Percentiles rank a stretch among this genome's conserved stretches.
Conservation (phyloP, 495 filamentous ascomycete species). For the Hypoxylon crocopeplum region DNA sequence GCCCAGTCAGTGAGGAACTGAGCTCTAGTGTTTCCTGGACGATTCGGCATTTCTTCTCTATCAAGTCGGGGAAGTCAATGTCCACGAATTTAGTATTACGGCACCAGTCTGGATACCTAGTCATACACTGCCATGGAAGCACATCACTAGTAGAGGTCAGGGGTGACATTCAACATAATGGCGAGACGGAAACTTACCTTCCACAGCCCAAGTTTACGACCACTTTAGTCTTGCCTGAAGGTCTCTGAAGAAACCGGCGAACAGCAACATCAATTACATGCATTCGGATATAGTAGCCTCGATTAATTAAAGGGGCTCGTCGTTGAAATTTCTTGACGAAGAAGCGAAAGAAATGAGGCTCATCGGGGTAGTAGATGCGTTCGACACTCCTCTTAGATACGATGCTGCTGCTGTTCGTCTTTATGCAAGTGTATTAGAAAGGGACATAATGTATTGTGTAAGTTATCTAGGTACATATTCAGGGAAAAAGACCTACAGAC, state of each 20-base stretch:
- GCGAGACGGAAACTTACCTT: slow-evolving; percentile 64
- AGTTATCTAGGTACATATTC: background rate
- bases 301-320: slow-evolving; percentile 82
- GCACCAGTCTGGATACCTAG: slow-evolving; percentile 63
- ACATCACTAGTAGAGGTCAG: slow-evolving; percentile 69
- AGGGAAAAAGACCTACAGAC: slow-evolving; percentile 57
- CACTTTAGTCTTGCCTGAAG: slow-evolving; percentile 68
- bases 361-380: slow-evolving; percentile 73
- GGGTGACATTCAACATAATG: background rate
- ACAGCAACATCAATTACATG: slow-evolving; percentile 78
- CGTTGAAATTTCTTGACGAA: slow-evolving; percentile 86
- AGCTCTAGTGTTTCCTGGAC: slow-evolving; percentile 69
- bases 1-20: slow-evolving; percentile 53
- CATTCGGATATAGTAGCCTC: slow-evolving; percentile 87
- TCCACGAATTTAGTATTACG: slow-evolving; percentile 74
- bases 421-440: slow-evolving; percentile 24
- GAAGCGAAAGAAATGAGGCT: slow-evolving; percentile 82
- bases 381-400: slow-evolving; percentile 90
- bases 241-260: slow-evolving; percentile 68
- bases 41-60: slow-evolving; percentile 72
- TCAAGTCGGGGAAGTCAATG: slow-evolving; percentile 84
- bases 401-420: slow-evolving; percentile 92
- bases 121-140: slow-evolving; percentile 83
- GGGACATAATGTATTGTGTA: background rate
- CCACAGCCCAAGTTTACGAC: slow-evolving; percentile 90